Conservation (phyloP, 495 filamentous ascomycete genomes). For the Terfezia claveryi region DNA sequence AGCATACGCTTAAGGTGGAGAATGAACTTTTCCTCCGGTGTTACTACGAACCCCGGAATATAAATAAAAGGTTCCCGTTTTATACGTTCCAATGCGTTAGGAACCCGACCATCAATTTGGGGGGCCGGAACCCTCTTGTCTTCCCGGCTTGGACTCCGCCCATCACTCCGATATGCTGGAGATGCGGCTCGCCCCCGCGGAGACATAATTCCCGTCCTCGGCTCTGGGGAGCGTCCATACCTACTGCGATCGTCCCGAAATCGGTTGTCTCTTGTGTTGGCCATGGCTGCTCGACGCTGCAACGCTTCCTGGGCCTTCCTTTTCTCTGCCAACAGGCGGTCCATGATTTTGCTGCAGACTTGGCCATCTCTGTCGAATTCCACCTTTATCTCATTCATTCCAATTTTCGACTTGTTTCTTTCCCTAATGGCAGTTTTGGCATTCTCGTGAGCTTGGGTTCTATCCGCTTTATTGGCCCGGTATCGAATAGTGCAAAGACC, state of each 20-base stretch:
- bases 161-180: slow-evolving; percentile 9
- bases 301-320: slow-evolving; percentile 28
- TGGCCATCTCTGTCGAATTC: slow-evolving; percentile 73
- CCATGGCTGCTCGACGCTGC: slow-evolving; percentile 19
- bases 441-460: slow-evolving; percentile 40
- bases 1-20: slow-evolving; percentile 71
- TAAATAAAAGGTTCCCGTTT: slow-evolving; percentile 61
- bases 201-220: slow-evolving; percentile 6
- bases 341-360: slow-evolving; percentile 51
- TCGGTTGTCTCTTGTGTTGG: slow-evolving; percentile 13
- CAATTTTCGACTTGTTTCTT: slow-evolving; percentile 48
- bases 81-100: slow-evolving; percentile 7
- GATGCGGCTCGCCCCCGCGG: slow-evolving; percentile 15
- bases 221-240: neutral
- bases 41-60: slow-evolving; percentile 63
- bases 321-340: slow-evolving; percentile 43
- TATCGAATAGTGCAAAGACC: slow-evolving; percentile 83
- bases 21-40: slow-evolving; percentile 63
- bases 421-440: slow-evolving; percentile 54
- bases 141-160: slow-evolving; percentile 11
- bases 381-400: slow-evolving; percentile 48
- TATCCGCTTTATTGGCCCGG: slow-evolving; percentile 42
- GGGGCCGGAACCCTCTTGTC: neutral
- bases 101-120: neutral
- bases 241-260: slow-evolving; percentile 1